phyloP scores from a whole-genome alignment of 441 rosid genomes.

The Breynia disticha region DNA sequence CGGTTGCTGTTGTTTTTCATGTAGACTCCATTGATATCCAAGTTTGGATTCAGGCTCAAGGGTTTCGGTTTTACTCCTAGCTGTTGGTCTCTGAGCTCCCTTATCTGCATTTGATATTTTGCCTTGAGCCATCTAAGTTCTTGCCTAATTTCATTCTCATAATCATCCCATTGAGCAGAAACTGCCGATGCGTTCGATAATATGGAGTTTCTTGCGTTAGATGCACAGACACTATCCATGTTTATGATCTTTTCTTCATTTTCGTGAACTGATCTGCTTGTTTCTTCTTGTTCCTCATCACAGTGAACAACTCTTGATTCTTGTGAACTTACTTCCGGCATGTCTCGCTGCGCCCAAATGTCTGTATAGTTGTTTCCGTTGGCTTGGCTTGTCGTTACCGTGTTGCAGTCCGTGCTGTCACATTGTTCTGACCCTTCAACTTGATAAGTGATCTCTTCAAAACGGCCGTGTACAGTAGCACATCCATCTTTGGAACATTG shows the following conservation, averaged over 20 bases:
- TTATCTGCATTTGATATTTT: slow-evolving; percentile 51
- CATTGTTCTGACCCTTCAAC: slow-evolving; percentile 46
- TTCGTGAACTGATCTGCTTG: slow-evolving; percentile 10
- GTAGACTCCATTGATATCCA: slow-evolving; percentile 6
- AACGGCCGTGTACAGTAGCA: slow-evolving; percentile 62
- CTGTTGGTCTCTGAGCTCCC: slow-evolving; percentile 43
- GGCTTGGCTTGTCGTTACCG: slow-evolving; percentile 19
- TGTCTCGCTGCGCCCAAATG: slow-evolving; percentile 57
- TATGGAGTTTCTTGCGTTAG: slow-evolving; percentile 17
- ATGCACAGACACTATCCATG: slow-evolving; percentile 20
- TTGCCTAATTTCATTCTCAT: slow-evolving; percentile 57
- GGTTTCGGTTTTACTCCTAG: slow-evolving; percentile 21
- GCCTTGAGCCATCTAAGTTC: slow-evolving; percentile 88
- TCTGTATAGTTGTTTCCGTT: slow-evolving; percentile 34
- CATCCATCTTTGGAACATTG: slow-evolving; percentile 38
- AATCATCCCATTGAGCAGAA: slow-evolving; percentile 23
- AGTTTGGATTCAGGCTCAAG: slow-evolving; percentile 7
- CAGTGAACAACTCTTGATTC: slow-evolving; percentile 29
- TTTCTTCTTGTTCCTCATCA: slow-evolving; percentile 21
- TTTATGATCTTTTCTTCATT: slow-evolving; percentile 25
- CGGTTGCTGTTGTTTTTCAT: slow-evolving; percentile 9
- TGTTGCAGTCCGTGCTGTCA: slow-evolving; percentile 18
- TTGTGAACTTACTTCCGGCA: slow-evolving; percentile 24
- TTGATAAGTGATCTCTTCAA: slow-evolving; percentile 75
- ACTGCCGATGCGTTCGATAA: slow-evolving; percentile 19